Percentiles rank a stretch among this genome's conserved stretches.
Evolutionary conservation across 257 asterid species (phyloP).

Genomic region (Solanum phureja): DNA sequence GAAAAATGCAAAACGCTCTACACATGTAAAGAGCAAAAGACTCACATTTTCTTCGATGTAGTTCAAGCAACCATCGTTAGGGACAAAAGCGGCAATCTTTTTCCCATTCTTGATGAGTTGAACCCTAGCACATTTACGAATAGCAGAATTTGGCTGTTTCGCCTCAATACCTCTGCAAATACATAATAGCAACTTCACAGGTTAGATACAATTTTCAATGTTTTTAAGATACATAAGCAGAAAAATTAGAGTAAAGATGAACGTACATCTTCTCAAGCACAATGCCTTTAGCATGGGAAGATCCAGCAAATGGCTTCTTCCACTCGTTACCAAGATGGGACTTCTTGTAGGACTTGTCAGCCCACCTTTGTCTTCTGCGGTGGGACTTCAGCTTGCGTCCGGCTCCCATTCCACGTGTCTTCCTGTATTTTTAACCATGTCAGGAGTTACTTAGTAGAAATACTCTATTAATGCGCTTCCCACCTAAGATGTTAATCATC

Average conservation of each 20-base stretch:
- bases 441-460: background rate
- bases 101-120: conserved; percentile 78
- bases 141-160: conserved; percentile 83
- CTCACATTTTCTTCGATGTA: conserved; percentile 78
- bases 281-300: conserved; percentile 75
- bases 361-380: conserved; percentile 67
- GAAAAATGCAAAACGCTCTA: background rate
- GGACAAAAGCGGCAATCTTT: conserved; percentile 79
- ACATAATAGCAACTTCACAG: background rate
- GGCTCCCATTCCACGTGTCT: conserved; percentile 85
- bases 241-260: background rate
- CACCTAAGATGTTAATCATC: background rate
- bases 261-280: conserved; percentile 74
- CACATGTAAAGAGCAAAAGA: background rate
- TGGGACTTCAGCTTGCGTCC: conserved; percentile 76
- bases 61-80: conserved; percentile 76
- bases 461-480: background rate
- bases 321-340: conserved; percentile 76
- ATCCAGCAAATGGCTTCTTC: conserved; percentile 83
- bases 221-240: background rate
- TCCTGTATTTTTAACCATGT: conserved; percentile 19
- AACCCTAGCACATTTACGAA: conserved; percentile 73
- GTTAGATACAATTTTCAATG: background rate
- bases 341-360: conserved; percentile 72
- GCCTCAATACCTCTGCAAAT: conserved; percentile 65